These are phyloP conservation scores for Rhizophagus prolifer DNA, from an alignment of 192 early-diverging fungal genomes.

Conservation along the genomic window DNA sequence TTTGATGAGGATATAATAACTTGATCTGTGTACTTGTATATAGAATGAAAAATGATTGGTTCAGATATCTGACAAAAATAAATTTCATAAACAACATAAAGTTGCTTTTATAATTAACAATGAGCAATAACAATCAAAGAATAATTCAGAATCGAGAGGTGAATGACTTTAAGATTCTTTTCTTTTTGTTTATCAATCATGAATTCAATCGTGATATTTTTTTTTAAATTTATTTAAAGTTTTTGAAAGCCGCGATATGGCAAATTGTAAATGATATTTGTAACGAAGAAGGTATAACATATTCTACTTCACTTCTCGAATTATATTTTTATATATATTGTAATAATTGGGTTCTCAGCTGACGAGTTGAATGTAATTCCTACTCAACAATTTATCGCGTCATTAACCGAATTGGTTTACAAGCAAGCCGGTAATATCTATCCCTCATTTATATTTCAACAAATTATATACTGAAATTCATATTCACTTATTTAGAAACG, in stretches of 20 bases:
- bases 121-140: neutral
- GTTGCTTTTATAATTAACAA: too few relatives aligned
- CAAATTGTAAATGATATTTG: conserved; percentile 8
- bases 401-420: neutral
- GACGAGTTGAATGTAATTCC: conserved; percentile 4
- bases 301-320: neutral
- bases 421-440: conserved; percentile 1
- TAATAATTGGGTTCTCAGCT: neutral
- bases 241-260: neutral
- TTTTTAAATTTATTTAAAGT: neutral
- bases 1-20: too few relatives aligned
- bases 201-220: neutral
- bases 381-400: neutral
- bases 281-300: conserved; percentile 2
- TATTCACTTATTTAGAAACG: neutral
- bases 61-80: neutral
- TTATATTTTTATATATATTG: neutral
- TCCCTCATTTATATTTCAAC: neutral
- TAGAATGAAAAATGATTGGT: too few relatives aligned
- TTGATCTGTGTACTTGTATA: too few relatives aligned
- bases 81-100: neutral
- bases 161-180: neutral
- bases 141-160: neutral
- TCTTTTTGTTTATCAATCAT: neutral
- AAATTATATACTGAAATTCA: neutral